Conservation (phyloP, 208 protist genomes). For the Balamuthia mandrillaris region DNA sequence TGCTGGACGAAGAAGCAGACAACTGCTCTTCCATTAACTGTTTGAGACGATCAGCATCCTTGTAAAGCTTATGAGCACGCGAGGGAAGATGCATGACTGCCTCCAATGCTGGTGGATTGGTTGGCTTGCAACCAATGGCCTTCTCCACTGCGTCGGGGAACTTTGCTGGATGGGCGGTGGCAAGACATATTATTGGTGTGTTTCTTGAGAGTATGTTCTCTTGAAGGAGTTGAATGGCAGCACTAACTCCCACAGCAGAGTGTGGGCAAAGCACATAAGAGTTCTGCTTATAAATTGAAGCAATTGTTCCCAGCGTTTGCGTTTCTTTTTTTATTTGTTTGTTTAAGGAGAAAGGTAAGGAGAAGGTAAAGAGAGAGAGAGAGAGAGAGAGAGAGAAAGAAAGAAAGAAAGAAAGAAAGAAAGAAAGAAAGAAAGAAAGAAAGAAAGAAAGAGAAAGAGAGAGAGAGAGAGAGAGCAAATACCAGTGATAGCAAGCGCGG, state of each 20-base stretch:
- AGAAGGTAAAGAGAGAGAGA: not conserved
- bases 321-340: not conserved
- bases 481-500: not conserved
- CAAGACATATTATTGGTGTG: no score
- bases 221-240: not conserved
- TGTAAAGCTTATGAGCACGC: not conserved
- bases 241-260: slow-evolving; percentile 11
- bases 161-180: slow-evolving; percentile 19
- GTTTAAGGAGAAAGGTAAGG: not conserved
- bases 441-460: not conserved
- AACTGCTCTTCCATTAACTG: not conserved
- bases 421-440: not conserved
- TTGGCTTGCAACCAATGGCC: not conserved
- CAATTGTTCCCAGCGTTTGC: slow-evolving; percentile 4
- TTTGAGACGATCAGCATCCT: not conserved
- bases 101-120: slow-evolving; percentile 1
- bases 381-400: not conserved
- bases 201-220: no score
- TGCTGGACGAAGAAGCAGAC: not conserved
- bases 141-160: slow-evolving; percentile 12
- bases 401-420: not conserved
- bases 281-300: not conserved
- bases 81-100: slow-evolving; percentile 10
- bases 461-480: not conserved
- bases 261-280: slow-evolving; percentile 21